Evolutionary conservation across 2,329 filamentous ascomycete genomes (phyloP).

Genomic region (Aspergillus intermedius): DNA sequence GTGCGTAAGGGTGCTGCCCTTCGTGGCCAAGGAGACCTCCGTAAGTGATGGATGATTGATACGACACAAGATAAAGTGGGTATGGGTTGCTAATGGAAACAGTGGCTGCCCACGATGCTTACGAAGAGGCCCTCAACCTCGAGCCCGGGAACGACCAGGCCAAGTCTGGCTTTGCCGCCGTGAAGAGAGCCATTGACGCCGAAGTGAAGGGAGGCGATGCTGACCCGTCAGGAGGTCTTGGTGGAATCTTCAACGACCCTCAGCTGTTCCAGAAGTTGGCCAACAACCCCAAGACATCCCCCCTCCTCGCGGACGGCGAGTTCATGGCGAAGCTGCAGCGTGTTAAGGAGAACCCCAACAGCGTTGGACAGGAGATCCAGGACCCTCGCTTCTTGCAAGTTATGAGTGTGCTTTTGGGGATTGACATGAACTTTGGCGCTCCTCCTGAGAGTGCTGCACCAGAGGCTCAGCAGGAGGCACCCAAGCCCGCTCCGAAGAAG

Average conservation of each 20-base stretch:
- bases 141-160: slow-evolving; percentile 88
- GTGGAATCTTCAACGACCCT: slow-evolving; percentile 90
- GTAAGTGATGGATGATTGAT: slow-evolving; percentile 35
- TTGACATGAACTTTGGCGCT: slow-evolving; percentile 73
- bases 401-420: slow-evolving; percentile 84
- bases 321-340: slow-evolving; percentile 89
- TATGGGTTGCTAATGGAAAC: slow-evolving; percentile 10
- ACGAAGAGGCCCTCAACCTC: slow-evolving; percentile 87
- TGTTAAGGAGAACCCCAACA: slow-evolving; percentile 72
- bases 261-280: slow-evolving; percentile 85
- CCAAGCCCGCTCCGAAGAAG: slow-evolving; percentile 48
- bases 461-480: slow-evolving; percentile 50
- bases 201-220: slow-evolving; percentile 60
- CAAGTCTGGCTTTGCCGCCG: slow-evolving; percentile 77
- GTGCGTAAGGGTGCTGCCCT: slow-evolving; percentile 85
- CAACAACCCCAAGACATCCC: slow-evolving; percentile 85
- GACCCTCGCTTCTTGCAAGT: slow-evolving; percentile 92
- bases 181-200: slow-evolving; percentile 79
- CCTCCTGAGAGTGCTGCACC: slow-evolving; percentile 43
- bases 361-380: slow-evolving; percentile 70
- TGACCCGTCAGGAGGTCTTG: slow-evolving; percentile 70
- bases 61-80: background rate
- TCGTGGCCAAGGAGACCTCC: slow-evolving; percentile 77
- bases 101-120: slow-evolving; percentile 80
- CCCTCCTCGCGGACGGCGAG: slow-evolving; percentile 68